Base-by-base conservation (phyloP, 768 basidiomycete genomes). In the Auricularia cornea region DNA sequence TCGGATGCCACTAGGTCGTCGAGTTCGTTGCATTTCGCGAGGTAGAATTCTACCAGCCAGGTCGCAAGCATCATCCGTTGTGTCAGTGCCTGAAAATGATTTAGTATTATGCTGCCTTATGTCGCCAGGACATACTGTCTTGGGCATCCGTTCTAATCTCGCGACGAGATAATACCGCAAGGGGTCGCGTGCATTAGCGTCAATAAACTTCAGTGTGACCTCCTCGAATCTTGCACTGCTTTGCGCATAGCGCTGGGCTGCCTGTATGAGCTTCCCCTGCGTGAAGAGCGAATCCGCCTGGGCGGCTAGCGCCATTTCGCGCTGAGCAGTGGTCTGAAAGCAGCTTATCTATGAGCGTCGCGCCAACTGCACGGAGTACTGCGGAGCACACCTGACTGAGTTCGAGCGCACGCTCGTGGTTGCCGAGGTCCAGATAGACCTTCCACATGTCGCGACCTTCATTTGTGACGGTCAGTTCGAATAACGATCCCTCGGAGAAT, bases 1-100 rank as follows among this genome's bases (percentile, higher is more conserved):
- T 94, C 93, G 0, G 95, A 91, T 0, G 93, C 94, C 30, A 95
- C 86, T 20, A 94, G 80, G 70, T 98, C 97, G 70, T 99, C 97
- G 60, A 98, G 78, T 65, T 96, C 92, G 70, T 97, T 96, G 73
- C 92, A 94, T 78, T 97, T 98, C 75, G 90, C 90, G 18, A 99
- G 84, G 71, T 94, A 98, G 67, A 98, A 93, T 74, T 99, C 97
- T 32, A 97, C 89, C 14, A 99, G 85, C 97, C 97, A 99, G 0
- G 94, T 98, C 20, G 97, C 95, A 23, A 99, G 78, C 87, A 98
- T 94, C 89, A 94, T 94, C 44, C 97, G 83, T 72, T 98, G 95
- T 0, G 93, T 94, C 41, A 90, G 68, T 69, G 97, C 94, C 95
- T 98, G 63, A 14, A 54, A 48, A 40, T 31, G 28, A 41, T 23